These are phyloP conservation scores for Mortierella sp. DNA, from an alignment of 371 early-diverging fungal species.

Conservation along the genomic window DNA sequence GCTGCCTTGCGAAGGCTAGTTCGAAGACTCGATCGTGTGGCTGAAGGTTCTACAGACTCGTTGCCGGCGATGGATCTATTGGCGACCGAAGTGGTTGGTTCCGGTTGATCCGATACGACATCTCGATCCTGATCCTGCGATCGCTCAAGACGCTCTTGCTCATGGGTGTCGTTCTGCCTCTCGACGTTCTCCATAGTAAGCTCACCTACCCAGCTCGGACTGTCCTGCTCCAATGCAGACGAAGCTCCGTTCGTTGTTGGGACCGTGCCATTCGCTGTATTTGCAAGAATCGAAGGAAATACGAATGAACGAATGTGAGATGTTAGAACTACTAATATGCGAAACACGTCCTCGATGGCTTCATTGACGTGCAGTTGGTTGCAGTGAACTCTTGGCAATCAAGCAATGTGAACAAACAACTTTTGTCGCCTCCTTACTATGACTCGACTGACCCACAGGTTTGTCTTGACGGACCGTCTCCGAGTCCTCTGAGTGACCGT, in stretches of 20 bases:
- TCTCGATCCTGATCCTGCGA: conserved; percentile 6
- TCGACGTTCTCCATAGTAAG: conserved; percentile 3
- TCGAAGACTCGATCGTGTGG: not conserved
- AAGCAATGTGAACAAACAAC: not conserved
- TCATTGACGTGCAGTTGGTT: not conserved
- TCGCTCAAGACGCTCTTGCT: not conserved
- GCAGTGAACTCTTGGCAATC: not conserved
- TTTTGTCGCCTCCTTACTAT: not conserved
- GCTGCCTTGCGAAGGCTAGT: not conserved
- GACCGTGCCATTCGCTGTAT: not conserved
- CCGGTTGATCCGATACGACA: not conserved
- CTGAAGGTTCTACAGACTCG: not conserved
- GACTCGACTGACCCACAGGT: not conserved
- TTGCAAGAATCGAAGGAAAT: not conserved
- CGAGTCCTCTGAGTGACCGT: not conserved
- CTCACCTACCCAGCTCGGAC: not conserved
- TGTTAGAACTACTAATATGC: not conserved
- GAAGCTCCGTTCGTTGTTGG: not conserved
- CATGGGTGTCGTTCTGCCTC: conserved; percentile 7
- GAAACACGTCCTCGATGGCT: not conserved
- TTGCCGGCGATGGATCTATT: not conserved
- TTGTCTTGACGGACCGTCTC: not conserved
- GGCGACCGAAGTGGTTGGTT: not conserved
- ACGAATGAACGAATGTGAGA: not conserved
- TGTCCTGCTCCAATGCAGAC: not conserved